These are phyloP conservation scores for Verticillium isaacii DNA, from an alignment of 2,329 filamentous ascomycete genomes.

Conservation along the genomic window DNA sequence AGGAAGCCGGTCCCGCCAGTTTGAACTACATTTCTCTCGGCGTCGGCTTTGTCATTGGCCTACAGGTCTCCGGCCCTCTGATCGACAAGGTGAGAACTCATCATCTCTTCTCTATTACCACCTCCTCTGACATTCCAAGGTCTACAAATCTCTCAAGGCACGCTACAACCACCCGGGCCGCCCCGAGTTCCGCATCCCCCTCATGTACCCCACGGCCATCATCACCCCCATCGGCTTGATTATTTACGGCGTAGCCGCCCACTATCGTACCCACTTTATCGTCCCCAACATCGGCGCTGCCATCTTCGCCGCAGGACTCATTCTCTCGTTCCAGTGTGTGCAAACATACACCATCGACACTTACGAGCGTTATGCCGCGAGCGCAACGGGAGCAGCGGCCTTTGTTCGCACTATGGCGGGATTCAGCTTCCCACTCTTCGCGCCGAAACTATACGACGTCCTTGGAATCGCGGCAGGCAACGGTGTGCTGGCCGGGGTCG, in stretches of 20 bases:
- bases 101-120: too few relatives aligned
- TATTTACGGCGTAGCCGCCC: slow-evolving; percentile 41
- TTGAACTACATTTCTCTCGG: slow-evolving; percentile 50
- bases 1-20: slow-evolving; percentile 40
- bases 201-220: slow-evolving; percentile 28
- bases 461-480: slow-evolving; percentile 41
- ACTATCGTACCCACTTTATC: slow-evolving; percentile 40
- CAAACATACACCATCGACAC: slow-evolving; percentile 46
- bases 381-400: slow-evolving; percentile 28
- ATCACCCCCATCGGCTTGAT: slow-evolving; percentile 44
- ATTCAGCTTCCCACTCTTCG: slow-evolving; percentile 55
- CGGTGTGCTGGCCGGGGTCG: slow-evolving; percentile 25
- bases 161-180: slow-evolving; percentile 19
- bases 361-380: slow-evolving; percentile 13
- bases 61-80: slow-evolving; percentile 40
- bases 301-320: slow-evolving; percentile 41
- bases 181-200: slow-evolving; percentile 28
- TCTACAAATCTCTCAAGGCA: slow-evolving; percentile 20
- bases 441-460: slow-evolving; percentile 33
- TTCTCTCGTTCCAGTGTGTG: slow-evolving; percentile 52
- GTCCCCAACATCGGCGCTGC: slow-evolving; percentile 54
- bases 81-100: slow-evolving; percentile 23
- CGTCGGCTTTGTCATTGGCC: slow-evolving; percentile 49
- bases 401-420: slow-evolving; percentile 51
- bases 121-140: slow-evolving; percentile 8